Base-by-base conservation (phyloP, 2,329 filamentous ascomycete genomes). In the Arachnomyces sp. region DNA sequence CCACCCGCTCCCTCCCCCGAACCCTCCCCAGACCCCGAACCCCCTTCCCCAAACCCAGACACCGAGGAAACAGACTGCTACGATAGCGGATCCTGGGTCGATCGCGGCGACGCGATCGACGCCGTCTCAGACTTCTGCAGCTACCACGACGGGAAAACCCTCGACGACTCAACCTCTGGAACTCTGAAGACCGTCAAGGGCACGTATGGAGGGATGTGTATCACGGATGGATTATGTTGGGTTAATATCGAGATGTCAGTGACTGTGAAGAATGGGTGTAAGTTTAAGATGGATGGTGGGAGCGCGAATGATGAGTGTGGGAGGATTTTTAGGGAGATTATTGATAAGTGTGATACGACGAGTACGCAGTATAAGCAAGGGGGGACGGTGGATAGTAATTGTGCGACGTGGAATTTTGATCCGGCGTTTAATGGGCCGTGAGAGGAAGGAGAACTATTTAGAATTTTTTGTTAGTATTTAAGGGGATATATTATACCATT, bases 261-360 rank as follows among this genome's bases (percentile, higher is more conserved):
- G 31, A 25, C 28, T 12, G 3, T 11, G 16, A 39, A 33, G 16
- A 39, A 39, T 29, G 31, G 25, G 14, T 39, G 38, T 29, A 15
- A 16, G 1, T 25, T 31, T 18, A 28, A 15, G 12, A 8, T 11
- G n/a, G 13, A 28, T 14, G 38, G 28, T 13, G 38, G 25, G 3
- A 18, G 31, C 8, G 5, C 18, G n/a, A 9, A 9, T 25, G 21
- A 39, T 14, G 11, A 17, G 17, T 39, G 38, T 13, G 31, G 31
- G 16, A 3, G n/a, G 14, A 11, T 31, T 9, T 11, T 39, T 4
- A 33, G 31, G 16, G n/a, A 34, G 18, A 7, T 25, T 14, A 15
- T 39, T 17, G 38, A 39, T 15, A 29, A 39, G 25, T 39, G 38
- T 13, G 31, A 39, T 33, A n/a, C n/a, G 15, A 18, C n/a, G n/a